Percentiles rank a stretch among this genome's conserved stretches.
These are phyloP conservation scores for Gonapodya prolifera DNA, from an alignment of 192 early-diverging fungal genomes.

Conservation along the genomic window DNA sequence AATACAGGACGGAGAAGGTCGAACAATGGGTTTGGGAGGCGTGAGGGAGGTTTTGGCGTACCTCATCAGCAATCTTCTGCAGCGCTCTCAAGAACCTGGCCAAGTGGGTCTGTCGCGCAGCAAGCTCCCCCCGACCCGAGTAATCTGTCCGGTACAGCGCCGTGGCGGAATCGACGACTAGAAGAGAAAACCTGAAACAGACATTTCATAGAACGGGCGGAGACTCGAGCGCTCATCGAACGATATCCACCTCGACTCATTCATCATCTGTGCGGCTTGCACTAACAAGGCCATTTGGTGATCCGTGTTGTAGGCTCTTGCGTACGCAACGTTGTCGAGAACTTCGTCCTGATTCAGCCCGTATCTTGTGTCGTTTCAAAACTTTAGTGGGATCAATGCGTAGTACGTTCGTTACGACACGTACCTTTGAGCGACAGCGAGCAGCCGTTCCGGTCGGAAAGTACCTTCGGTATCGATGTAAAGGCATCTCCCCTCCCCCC, in stretches of 20 bases:
- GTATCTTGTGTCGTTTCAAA: constrained; percentile 16
- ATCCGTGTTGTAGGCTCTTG: constrained; percentile 90
- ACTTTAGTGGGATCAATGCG: background rate
- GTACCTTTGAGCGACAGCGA: constrained; percentile 73
- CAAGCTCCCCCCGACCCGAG: constrained; percentile 86
- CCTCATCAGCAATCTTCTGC: constrained; percentile 82
- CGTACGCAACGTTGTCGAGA: constrained; percentile 87
- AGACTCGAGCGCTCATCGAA: background rate
- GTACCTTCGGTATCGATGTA: constrained; percentile 98
- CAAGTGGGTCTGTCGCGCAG: constrained; percentile 88
- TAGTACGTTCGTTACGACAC: background rate
- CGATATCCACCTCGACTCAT: background rate
- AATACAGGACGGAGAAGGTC: background rate
- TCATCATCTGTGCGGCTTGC: constrained; percentile 78
- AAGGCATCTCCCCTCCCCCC: constrained; percentile 86
- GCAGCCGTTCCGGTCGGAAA: constrained; percentile 80
- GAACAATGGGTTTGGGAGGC: background rate
- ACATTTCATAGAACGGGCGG: background rate
- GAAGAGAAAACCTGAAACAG: constrained; percentile 49
- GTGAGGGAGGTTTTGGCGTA: constrained; percentile 10
- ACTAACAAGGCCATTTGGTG: constrained; percentile 78
- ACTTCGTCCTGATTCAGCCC: constrained; percentile 71
- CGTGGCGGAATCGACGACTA: constrained; percentile 89
- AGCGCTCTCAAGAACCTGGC: constrained; percentile 79
- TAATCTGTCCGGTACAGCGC: constrained; percentile 94